A percentile compares a stretch with the other conserved stretches of the same genome.
These are phyloP conservation scores for Hypholoma sublateritium DNA, from an alignment of 768 basidiomycete species.

Conservation along the genomic window DNA sequence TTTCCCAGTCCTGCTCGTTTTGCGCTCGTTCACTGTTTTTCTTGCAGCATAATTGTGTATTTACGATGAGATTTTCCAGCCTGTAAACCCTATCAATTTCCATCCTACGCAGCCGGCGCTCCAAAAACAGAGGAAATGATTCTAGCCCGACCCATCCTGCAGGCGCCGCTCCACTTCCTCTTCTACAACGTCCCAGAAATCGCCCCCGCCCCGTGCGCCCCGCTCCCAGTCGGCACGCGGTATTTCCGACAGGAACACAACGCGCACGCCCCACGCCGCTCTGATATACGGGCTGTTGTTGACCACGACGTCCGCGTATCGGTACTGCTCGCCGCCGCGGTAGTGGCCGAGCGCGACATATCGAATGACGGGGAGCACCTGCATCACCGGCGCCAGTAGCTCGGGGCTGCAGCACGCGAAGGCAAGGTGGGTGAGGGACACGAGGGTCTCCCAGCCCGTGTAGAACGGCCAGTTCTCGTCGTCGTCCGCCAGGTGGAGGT, in stretches of 20 bases:
- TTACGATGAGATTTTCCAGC: too few species aligned
- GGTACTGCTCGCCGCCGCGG: neutral
- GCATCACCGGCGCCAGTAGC: neutral
- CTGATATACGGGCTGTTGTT: conserved; percentile 7
- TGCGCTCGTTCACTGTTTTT: too few species aligned
- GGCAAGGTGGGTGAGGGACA: conserved; percentile 16
- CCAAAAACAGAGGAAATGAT: too few species aligned
- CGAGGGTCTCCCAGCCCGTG: conserved; percentile 13
- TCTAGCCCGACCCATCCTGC: neutral
- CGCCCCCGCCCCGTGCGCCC: conserved; percentile 13
- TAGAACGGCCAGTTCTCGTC: conserved; percentile 12
- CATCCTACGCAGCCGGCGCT: too few species aligned
- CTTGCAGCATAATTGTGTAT: too few species aligned
- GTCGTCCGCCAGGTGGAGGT: conserved; percentile 15
- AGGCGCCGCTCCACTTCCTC: conserved; percentile 10
- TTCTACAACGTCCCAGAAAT: conserved; percentile 17
- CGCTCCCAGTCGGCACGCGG: conserved; percentile 10
- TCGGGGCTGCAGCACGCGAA: conserved; percentile 6
- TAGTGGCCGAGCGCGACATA: conserved; percentile 11
- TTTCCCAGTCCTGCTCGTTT: too few species aligned
- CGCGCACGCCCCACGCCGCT: conserved; percentile 10
- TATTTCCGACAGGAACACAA: conserved; percentile 8
- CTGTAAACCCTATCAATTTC: too few species aligned
- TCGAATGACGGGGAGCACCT: conserved; percentile 5
- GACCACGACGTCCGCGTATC: conserved; percentile 1